Percentiles rank a stretch among this genome's conserved stretches.
Conservation (phyloP, 2,329 filamentous ascomycete species). For the Colletotrichum musicola region DNA sequence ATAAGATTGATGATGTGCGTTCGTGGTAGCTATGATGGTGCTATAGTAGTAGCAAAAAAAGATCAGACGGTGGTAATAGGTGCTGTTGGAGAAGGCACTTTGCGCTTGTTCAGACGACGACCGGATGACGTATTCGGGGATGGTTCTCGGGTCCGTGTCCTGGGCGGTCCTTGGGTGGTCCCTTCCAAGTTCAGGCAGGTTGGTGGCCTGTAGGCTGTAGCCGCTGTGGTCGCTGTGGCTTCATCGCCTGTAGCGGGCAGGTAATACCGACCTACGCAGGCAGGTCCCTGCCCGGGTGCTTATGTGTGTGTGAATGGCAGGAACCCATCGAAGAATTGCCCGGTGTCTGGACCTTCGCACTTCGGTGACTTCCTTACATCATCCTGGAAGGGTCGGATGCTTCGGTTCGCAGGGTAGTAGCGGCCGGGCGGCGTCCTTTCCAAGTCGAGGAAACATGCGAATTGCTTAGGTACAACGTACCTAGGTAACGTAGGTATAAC, state of each 20-base stretch:
- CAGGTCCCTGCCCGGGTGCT: neutral
- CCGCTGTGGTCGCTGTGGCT: neutral
- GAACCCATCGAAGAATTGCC: too few relatives aligned
- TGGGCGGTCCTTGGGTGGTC: too few relatives aligned
- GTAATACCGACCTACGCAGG: too few relatives aligned
- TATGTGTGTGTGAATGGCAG: neutral
- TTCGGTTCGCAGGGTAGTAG: constrained; percentile 7
- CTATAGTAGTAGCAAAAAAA: neutral
- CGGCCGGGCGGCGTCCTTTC: neutral
- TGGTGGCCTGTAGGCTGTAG: neutral
- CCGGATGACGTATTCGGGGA: constrained; percentile 20
- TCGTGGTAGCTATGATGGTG: neutral
- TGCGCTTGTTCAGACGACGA: constrained; percentile 19
- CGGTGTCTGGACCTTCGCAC: too few relatives aligned
- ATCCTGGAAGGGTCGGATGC: neutral
- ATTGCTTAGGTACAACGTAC: neutral
- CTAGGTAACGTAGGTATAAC: too few relatives aligned
- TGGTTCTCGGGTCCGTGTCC: neutral
- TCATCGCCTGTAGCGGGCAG: neutral
- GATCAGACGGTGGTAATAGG: neutral
- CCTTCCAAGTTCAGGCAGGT: neutral
- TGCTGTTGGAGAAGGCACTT: neutral
- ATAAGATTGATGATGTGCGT: neutral
- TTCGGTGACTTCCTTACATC: too few relatives aligned
- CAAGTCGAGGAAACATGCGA: constrained; percentile 7